Percentiles rank a stretch among this genome's conserved stretches.
These are phyloP conservation scores for Malus sylvestris DNA, from an alignment of 306 rosid genomes.

Conservation along the genomic window DNA sequence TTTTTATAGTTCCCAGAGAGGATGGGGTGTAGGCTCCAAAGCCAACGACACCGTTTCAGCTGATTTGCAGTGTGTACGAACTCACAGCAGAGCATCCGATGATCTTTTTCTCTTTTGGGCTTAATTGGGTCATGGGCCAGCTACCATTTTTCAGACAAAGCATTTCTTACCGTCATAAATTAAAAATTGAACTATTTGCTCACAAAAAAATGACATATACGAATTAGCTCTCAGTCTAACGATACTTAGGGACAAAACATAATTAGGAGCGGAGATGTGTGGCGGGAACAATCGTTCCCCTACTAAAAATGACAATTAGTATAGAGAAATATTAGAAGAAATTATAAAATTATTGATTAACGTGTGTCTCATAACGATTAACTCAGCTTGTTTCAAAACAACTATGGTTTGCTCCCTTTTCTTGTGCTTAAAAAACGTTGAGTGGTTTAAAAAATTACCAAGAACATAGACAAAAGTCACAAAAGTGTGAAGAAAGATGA, in stretches of 20 bases:
- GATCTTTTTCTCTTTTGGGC: not conserved
- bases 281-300: not conserved
- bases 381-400: not conserved
- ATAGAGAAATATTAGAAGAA: too few species aligned
- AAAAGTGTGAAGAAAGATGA: conserved; percentile 2
- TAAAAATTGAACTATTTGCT: not conserved
- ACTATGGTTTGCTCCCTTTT: not conserved
- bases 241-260: not conserved
- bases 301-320: not conserved
- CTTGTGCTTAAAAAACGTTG: not conserved
- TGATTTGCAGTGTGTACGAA: not conserved
- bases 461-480: conserved; percentile 5
- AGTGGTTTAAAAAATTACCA: not conserved
- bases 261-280: too few species aligned
- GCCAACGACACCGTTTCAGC: not conserved
- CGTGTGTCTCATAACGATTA: too few species aligned
- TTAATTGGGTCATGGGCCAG: not conserved
- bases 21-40: not conserved
- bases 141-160: not conserved
- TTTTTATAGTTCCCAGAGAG: not conserved
- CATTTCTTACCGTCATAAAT: not conserved
- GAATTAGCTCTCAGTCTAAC: too few species aligned
- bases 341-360: not conserved
- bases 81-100: not conserved
- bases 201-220: not conserved